These are phyloP conservation scores for Neospora caninum DNA, from an alignment of 169 alveolate genomes.

Conservation along the genomic window DNA sequence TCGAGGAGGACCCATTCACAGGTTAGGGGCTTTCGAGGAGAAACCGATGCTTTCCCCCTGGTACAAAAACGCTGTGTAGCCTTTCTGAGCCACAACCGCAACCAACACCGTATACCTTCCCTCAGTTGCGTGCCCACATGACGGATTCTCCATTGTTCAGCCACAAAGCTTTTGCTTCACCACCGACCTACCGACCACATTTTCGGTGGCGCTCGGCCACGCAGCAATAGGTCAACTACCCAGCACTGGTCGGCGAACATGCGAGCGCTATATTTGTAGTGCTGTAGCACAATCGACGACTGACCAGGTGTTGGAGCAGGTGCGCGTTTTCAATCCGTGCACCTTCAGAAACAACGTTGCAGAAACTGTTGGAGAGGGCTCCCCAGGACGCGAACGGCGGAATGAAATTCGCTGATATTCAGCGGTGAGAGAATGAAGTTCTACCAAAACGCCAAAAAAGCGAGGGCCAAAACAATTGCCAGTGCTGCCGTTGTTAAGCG, in stretches of 20 bases:
- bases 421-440: not conserved
- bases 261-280: not conserved
- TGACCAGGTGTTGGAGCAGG: not conserved
- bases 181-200: not conserved
- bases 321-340: not conserved
- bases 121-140: not conserved
- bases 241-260: not conserved
- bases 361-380: not conserved
- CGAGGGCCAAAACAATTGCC: too few species aligned
- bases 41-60: too few species aligned
- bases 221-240: not conserved
- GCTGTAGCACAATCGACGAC: not conserved
- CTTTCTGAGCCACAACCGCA: not conserved
- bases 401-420: not conserved
- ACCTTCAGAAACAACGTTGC: not conserved
- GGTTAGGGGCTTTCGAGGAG: not conserved
- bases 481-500: too few species aligned
- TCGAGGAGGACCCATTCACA: not conserved
- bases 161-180: too few species aligned
- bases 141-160: too few species aligned
- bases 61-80: not conserved
- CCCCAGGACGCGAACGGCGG: not conserved
- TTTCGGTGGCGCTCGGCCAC: not conserved
- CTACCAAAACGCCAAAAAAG: too few species aligned
- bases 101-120: not conserved